Base-by-base conservation (phyloP, 331 rosid species). In the Pyracantha coccinea region DNA sequence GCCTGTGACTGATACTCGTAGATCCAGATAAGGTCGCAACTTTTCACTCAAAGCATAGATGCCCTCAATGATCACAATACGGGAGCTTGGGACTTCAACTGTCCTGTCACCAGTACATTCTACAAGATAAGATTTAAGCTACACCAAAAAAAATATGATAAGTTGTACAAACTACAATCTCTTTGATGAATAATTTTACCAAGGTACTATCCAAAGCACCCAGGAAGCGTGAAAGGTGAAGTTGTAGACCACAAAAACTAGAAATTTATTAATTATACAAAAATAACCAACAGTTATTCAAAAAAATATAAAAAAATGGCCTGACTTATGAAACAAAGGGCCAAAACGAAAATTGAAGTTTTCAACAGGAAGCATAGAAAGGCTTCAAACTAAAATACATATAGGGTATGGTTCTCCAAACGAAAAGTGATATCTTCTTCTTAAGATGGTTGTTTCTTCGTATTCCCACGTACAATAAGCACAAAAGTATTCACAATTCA, bases 31-130 rank as follows among this genome's bases (percentile, higher is more conserved):
- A 68, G 87, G 92, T 63, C 92, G 76, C 80, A 88, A 75, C 71
- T 75, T 88, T 79, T 88, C 92, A 75, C 80, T 85, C 81, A 88
- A 79, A 47, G 92, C 92, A 79, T 85, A 88, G 66, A 88, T 88
- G 74, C 92, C 92, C 71, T 88, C 92, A 58, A 88, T 81, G 78
- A 88, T 85, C 79, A 88, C 88, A 66, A 88, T 88, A 45, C 83
- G 86, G 44, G 92, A 88, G 82, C 86, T 85, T 33, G 92, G 92
- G 68, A 76, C 90, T 71, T 88, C 88, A 79, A 88, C 77, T 50
- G 89, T 88, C 84, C 92, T 88, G 88, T 69, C 79, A 81, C 58
- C 74, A 76, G 81, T 31, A 77, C 23, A 75, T 58, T 77, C 24
- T 75, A 70, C 72, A 47, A 27, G 47, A 61, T 79, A 74, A 79